Evolutionary conservation across 2,329 filamentous ascomycete genomes (phyloP), one percentile per base, ranked within the genome.

Genomic region (Paecilomyces niveus): DNA sequence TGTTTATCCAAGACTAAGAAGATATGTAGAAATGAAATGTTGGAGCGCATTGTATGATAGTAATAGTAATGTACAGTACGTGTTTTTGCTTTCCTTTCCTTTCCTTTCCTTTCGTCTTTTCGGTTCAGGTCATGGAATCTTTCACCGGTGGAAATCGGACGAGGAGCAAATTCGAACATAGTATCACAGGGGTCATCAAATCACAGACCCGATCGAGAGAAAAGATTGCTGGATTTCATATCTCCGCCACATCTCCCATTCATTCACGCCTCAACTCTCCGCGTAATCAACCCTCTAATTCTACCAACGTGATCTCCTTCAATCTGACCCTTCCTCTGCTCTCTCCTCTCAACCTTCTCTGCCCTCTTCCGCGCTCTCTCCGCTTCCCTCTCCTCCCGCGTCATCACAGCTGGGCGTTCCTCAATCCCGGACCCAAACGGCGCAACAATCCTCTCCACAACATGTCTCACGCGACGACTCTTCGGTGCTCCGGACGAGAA

Each of bases 371-470:
- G 56, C 51, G 65, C 65, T 7, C 69, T 64, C 64, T 67, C 61
- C 26, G 62, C 65, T 58, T 75, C 67, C 15, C 73, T 68, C 62
- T 76, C 72, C 59, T 68, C 67, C 21, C 67, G 62, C 18, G 67
- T 70, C 66, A 73, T 54, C 6, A 77, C 70, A 35, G 70, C 54
- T 53, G 74, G 74, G 22, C 75, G 68, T 9, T 73, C 67, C 10
- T 70, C 69, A 58, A 78, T 69, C 0, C 64, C 58, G 2, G 57
- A 55, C 1, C 72, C 75, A 58, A 77, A 78, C 21, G 75, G 75
- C 18, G 73, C 69, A 52, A 78, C 63, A 55, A 78, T 78, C 9
- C 73, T 65, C 62, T 77, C 74, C 11, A 78, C 74, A 3, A 78
- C 74, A 58, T 77, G 74, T 15, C 67, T 65, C 54, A 78, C 74